These are phyloP conservation scores for Cicer judaicum DNA, from an alignment of 306 rosid genomes.

Conservation along the genomic window DNA sequence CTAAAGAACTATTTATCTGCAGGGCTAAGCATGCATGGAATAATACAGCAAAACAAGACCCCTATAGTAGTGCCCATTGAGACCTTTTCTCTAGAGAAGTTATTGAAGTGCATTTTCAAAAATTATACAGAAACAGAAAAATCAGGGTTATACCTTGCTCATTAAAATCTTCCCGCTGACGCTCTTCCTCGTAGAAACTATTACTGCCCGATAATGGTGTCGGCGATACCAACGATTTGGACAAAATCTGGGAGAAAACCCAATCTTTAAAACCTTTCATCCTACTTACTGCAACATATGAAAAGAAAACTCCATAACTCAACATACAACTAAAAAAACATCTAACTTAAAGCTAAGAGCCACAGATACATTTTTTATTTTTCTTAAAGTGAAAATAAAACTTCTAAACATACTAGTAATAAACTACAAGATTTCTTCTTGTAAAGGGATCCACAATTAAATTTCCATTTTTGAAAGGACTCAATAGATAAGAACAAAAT, in stretches of 20 bases:
- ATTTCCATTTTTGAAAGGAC: slow-evolving; percentile 4
- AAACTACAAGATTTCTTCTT: slow-evolving; percentile 5
- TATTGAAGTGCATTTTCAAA: slow-evolving; percentile 11
- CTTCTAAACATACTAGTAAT: neutral
- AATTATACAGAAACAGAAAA: slow-evolving; percentile 8
- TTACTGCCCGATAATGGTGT: slow-evolving; percentile 62
- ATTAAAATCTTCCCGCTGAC: slow-evolving; percentile 48
- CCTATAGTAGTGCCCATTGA: slow-evolving; percentile 12
- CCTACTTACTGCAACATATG: slow-evolving; percentile 58
- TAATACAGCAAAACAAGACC: neutral
- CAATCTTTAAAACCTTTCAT: slow-evolving; percentile 87
- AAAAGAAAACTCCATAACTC: slow-evolving; percentile 34
- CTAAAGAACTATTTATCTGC: slow-evolving; percentile 22
- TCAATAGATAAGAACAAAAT: neutral
- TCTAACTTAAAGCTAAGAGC: neutral
- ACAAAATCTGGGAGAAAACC: slow-evolving; percentile 79
- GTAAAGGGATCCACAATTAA: neutral
- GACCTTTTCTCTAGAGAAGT: neutral
- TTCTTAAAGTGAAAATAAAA: slow-evolving; percentile 1
- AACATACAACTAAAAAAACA: slow-evolving; percentile 3
- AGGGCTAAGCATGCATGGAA: slow-evolving; percentile 6
- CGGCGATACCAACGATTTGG: slow-evolving; percentile 74
- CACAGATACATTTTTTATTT: neutral
- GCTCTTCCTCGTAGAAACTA: slow-evolving; percentile 56
- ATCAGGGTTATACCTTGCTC: slow-evolving; percentile 65